Percentiles rank a stretch among this genome's conserved stretches.
Evolutionary conservation across 352 stramenopile species (phyloP).

Genomic region (Phytophthora kernoviae): DNA sequence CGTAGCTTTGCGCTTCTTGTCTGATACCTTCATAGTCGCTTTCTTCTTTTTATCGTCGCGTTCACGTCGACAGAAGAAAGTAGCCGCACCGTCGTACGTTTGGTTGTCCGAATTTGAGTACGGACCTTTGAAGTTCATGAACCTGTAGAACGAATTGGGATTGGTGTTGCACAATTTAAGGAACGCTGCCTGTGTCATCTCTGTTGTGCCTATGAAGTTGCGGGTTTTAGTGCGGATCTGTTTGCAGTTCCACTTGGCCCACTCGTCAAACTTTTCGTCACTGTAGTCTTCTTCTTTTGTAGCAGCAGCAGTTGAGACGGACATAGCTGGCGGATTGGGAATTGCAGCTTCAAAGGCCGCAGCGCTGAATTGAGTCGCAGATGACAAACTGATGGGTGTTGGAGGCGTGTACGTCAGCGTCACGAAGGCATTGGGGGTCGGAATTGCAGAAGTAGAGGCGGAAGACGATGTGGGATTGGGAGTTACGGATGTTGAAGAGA

Average conservation of each 20-base stretch:
- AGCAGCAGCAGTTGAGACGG: not conserved
- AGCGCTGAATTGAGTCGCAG: not conserved
- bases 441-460: not conserved
- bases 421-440: conserved; percentile 2
- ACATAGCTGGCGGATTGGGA: not conserved
- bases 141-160: conserved; percentile 53
- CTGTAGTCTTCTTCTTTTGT: conserved; percentile 18
- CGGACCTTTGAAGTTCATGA: conserved; percentile 59
- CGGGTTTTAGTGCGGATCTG: conserved; percentile 52
- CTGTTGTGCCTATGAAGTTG: conserved; percentile 52
- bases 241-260: conserved; percentile 46
- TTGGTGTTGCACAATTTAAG: conserved; percentile 46
- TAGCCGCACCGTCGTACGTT: conserved; percentile 39
- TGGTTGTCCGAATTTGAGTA: conserved; percentile 45
- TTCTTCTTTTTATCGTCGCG: conserved; percentile 30
- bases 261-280: conserved; percentile 28
- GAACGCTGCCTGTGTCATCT: conserved; percentile 57
- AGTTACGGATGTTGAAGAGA: not conserved
- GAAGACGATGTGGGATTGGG: not conserved
- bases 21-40: conserved; percentile 9
- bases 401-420: not conserved
- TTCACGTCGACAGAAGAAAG: conserved; percentile 51
- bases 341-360: not conserved
- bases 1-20: conserved; percentile 29
- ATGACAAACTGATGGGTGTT: not conserved